Base-by-base conservation (phyloP, 345 rosid species). In the Boechera divaricarpa region DNA sequence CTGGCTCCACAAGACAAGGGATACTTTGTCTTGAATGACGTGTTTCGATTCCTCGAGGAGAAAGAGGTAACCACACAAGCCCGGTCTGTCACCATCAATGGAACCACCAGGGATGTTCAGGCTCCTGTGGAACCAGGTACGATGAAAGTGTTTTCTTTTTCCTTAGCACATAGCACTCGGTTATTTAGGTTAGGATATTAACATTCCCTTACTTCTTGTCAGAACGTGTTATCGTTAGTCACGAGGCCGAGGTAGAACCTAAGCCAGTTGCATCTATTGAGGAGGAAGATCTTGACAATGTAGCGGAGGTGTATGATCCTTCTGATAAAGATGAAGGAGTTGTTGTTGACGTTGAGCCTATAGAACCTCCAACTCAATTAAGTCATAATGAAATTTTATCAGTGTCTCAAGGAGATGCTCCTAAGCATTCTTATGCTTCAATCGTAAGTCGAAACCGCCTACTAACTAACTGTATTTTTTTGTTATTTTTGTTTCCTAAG, bases 1-100 rank as follows among this genome's bases (percentile, higher is more conserved):
- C 86, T 94, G 57, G 98, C 98, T 71, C 98, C 93, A 18, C 98
- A 90, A 57, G 98, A 94, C 71, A 86, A 83, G 18, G 98, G 98
- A 7, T 92, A 88, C 83, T 94, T 89, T 80, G 98, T 94, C 79
- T 80, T 90, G 65, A 94, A 92, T 69, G 98, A 94, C 72, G 87
- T 89, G 53, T 89, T 94, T 74, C 86, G 98, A 62, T 94, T 83
- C 78, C 83, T 90, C n/a, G 98, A 79, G 53, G 98, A 88, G 35
- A 79, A 59, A 69, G 87, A 87, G 78, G 48, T 80, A 28, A 69
- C 80, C 12, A 38, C 81, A 10, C 76, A 75, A 59, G 45, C 72
- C 76, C 73, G 63, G 12, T 81, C 78, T 69, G 80, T 77, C 21
- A 4, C 78, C 35, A 44, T 67, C 47, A 68, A 88, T 77, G 85